Evolutionary conservation across 805 yeast genomes (phyloP).

Genomic region (Barnettozyma vustinii): DNA sequence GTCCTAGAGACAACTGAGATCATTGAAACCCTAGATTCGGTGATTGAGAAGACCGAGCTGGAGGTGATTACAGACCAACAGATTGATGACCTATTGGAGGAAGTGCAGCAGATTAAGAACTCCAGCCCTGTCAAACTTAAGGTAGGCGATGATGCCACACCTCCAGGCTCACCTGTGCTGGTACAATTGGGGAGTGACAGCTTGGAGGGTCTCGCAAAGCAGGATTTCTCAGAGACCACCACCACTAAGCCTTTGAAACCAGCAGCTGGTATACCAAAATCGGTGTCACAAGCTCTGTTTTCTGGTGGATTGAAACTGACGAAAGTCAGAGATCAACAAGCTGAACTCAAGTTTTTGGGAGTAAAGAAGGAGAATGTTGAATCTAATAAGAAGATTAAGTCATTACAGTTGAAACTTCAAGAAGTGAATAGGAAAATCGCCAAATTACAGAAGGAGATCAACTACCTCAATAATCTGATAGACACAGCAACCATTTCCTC

Average conservation of each 20-base stretch:
- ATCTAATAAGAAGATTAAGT: conserved; percentile 18
- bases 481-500: conserved; percentile 31
- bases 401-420: conserved; percentile 28
- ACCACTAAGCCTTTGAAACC: not conserved
- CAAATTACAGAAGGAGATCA: conserved; percentile 34
- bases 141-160: conserved; percentile 5
- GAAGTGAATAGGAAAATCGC: conserved; percentile 30
- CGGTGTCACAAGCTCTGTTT: conserved; percentile 25
- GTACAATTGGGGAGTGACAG: not conserved
- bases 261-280: conserved; percentile 20
- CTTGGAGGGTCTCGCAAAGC: not conserved
- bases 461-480: conserved; percentile 30
- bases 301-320: conserved; percentile 22
- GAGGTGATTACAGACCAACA: conserved; percentile 21
- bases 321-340: conserved; percentile 21
- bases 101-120: conserved; percentile 22
- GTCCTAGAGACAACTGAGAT: not conserved
- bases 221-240: not conserved
- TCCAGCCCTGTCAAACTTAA: conserved; percentile 15
- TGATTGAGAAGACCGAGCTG: conserved; percentile 6
- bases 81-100: conserved; percentile 24
- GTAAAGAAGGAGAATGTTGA: conserved; percentile 15
- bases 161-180: conserved; percentile 5
- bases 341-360: conserved; percentile 24
- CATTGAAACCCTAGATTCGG: not conserved